Evolutionary conservation across 225 moss, liverwort and hornwort species (phyloP), one percentile per base, ranked within the genome.

Genomic region (Polytrichum commune): DNA sequence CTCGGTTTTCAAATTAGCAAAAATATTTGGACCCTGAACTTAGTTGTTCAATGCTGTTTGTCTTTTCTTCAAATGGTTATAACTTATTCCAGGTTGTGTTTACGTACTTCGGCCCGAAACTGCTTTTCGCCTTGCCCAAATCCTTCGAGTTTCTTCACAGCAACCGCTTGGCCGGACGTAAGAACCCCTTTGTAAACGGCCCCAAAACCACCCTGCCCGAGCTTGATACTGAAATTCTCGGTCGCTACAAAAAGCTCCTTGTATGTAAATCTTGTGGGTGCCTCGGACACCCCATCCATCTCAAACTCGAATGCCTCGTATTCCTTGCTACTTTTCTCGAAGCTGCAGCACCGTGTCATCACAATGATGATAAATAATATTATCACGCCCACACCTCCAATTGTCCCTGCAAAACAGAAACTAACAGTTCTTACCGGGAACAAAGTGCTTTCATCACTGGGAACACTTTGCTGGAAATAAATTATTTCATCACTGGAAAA

Each of bases 131-230:
- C 86, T 27, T 73, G 76, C 22, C 76, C 71, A 25, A 75, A 69
- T 55, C 35, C 78, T 65, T 79, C 71, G 19, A 93, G 76, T 35
- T 68, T 81, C 76, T 93, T 93, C 20, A 93, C 88, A 10, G 92
- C 90, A 54, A 93, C 27, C 5, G 18, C 74, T 38, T 74, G 72
- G 1, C 88, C 88, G 22, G 54, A 75, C 22, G 82, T 9, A 27
- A 90, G 77, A 6, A 62, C 38, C 1, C 90, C 90, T 60, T 77
- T 77, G 65, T 86, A 86, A 3, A 92, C 92, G 0, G 64, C 29
- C 19, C 88, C 92, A 6, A 85, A 92, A 0, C 85, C 90, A n/a
- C 90, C 90, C 53, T 78, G 73, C 29, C 92, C 92, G 2, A 89
- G 85, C 71, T 73, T 5, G 3, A 64, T 25, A 19, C 72, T 72